Percentiles rank a stretch among this genome's conserved stretches.
These are phyloP conservation scores for Trichoderma semiorbis DNA, from an alignment of 2,329 filamentous ascomycete genomes.

Conservation along the genomic window DNA sequence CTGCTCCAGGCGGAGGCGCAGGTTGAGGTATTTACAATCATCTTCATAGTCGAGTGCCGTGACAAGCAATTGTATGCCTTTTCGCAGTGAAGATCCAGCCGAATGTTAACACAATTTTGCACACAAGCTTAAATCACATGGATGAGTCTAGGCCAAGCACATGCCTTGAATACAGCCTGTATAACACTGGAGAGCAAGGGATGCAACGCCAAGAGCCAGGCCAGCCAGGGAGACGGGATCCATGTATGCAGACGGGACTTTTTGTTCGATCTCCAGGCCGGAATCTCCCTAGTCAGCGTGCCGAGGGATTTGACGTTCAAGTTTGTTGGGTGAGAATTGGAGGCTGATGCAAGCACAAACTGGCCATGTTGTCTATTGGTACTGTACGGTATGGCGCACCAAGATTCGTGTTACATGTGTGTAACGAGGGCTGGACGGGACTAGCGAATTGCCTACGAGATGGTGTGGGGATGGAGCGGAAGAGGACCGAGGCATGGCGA, in stretches of 20 bases:
- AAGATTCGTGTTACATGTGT: background rate
- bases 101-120: background rate
- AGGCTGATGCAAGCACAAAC: background rate
- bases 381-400: background rate
- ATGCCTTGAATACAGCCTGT: conserved; percentile 44
- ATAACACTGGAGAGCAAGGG: conserved; percentile 26
- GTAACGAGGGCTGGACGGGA: conserved; percentile 2
- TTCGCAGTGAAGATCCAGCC: background rate
- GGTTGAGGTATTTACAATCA: conserved; percentile 46
- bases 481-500: background rate
- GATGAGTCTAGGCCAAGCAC: conserved; percentile 4
- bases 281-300: background rate
- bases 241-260: conserved; percentile 28
- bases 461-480: background rate
- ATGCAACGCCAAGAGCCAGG: conserved; percentile 43
- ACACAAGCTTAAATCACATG: background rate
- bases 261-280: background rate
- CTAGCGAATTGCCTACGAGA: background rate
- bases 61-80: conserved; percentile 46
- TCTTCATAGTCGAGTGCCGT: conserved; percentile 47
- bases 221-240: conserved; percentile 43
- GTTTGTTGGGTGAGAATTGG: background rate
- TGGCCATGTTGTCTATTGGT: background rate
- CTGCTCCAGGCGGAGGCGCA: conserved; percentile 49
- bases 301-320: background rate